Percentiles rank a stretch among this genome's conserved stretches.
Conservation (phyloP, 1,284 basidiomycete genomes). For the Melampsora larici-populina region DNA sequence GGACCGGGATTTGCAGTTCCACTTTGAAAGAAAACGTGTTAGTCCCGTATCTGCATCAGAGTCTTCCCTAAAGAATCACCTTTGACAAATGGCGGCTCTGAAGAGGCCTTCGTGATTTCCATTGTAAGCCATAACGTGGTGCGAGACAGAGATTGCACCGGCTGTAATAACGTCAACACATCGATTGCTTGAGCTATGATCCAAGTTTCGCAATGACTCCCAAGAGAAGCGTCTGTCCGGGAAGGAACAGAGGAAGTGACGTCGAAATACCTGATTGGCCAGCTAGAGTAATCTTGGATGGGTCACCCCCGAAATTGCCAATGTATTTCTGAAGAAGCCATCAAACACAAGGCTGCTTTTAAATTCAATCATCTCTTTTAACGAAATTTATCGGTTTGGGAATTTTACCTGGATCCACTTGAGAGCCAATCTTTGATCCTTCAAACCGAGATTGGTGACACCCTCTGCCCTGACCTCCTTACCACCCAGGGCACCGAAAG, state of each 20-base stretch:
- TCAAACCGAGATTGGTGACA: conserved; percentile 59
- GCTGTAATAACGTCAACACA: background rate
- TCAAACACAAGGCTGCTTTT: no score
- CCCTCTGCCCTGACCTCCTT: conserved; percentile 57
- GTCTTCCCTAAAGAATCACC: no score
- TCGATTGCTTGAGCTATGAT: no score
- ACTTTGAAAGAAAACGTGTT: background rate
- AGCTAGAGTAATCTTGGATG: conserved; percentile 50
- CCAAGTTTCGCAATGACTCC: background rate
- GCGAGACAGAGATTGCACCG: conserved; percentile 41
- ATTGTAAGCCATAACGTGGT: conserved; percentile 23
- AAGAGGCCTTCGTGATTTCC: conserved; percentile 37
- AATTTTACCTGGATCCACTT: conserved; percentile 43
- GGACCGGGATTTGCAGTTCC: conserved; percentile 12
- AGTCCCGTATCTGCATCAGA: no score
- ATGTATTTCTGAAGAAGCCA: background rate
- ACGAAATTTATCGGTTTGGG: background rate
- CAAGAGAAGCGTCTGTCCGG: no score
- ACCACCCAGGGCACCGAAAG: conserved; percentile 59
- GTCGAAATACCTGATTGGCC: background rate
- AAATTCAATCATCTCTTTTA: no score
- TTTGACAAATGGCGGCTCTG: conserved; percentile 26
- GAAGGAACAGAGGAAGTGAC: no score
- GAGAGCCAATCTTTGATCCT: conserved; percentile 51
- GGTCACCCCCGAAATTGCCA: conserved; percentile 49